A percentile compares a stretch with the other conserved stretches of the same genome.
Conservation (phyloP, 139 green algal species). For the Chlamydomonas sphaeroides region DNA sequence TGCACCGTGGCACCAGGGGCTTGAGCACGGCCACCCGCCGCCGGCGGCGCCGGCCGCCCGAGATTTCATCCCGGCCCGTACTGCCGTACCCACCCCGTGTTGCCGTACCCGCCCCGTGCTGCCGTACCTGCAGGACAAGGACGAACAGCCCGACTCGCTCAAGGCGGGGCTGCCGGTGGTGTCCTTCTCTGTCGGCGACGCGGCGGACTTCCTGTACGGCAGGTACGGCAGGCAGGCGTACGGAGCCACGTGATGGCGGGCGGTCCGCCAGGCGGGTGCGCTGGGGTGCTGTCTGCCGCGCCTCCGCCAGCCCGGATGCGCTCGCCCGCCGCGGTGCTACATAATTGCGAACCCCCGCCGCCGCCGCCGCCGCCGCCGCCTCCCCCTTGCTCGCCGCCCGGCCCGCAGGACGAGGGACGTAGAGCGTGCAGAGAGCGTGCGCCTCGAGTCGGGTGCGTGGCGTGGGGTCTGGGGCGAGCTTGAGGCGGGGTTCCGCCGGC, state of each 20-base stretch:
- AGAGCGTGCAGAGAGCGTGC: conserved; percentile 41
- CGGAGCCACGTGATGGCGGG: too few species aligned
- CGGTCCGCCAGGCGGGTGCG: too few species aligned
- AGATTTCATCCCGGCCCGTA: too few species aligned
- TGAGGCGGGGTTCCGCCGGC: too few species aligned
- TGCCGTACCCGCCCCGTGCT: background rate
- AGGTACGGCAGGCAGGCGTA: background rate
- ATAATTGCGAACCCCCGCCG: too few species aligned
- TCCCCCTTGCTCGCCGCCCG: background rate
- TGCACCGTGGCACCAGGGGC: too few species aligned
- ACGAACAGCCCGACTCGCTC: conserved; percentile 60
- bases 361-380: too few species aligned
- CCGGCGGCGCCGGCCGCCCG: too few species aligned
- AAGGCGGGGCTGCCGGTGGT: conserved; percentile 62
- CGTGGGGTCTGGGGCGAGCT: background rate
- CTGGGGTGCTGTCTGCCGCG: too few species aligned
- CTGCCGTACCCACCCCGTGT: background rate
- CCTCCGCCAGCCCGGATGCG: too few species aligned
- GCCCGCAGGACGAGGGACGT: conserved; percentile 11
- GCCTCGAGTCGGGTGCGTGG: conserved; percentile 54
- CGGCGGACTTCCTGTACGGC: conserved; percentile 66
- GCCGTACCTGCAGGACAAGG: conserved; percentile 64
- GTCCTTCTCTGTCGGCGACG: conserved; percentile 69
- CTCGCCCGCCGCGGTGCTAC: too few species aligned
- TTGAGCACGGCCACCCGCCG: too few species aligned